Evolutionary conservation across 169 alveolate species (phyloP).

Genomic region (Neospora caninum): DNA sequence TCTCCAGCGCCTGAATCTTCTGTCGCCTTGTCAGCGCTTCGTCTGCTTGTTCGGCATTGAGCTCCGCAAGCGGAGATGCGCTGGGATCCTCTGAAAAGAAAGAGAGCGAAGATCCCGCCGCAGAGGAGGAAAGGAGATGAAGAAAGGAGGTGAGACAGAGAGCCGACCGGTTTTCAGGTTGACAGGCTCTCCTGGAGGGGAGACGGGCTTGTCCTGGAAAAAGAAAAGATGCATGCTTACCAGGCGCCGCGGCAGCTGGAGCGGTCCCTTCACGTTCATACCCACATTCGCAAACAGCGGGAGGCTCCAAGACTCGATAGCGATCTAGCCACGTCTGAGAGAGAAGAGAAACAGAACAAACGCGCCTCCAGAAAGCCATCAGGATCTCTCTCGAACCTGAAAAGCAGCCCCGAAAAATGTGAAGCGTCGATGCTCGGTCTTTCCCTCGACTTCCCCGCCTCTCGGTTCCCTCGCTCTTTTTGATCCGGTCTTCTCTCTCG

Average conservation of each 20-base stretch:
- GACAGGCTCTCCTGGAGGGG: too few relatives aligned
- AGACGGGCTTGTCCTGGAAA: too few relatives aligned
- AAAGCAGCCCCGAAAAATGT: too few relatives aligned
- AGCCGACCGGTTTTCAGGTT: too few relatives aligned
- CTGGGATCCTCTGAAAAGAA: neutral
- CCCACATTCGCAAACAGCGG: neutral
- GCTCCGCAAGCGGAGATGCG: neutral
- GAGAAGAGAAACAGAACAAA: neutral
- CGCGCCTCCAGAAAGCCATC: too few relatives aligned
- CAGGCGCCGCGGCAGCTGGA: too few relatives aligned
- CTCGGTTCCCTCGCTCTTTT: too few relatives aligned
- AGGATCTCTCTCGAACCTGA: too few relatives aligned
- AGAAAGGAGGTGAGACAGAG: neutral
- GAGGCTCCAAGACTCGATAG: conserved; percentile 2
- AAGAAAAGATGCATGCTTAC: too few relatives aligned
- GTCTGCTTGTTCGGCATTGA: neutral
- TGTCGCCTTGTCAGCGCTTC: neutral
- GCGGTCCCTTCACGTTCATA: neutral
- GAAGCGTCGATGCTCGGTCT: too few relatives aligned
- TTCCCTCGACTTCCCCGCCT: too few relatives aligned
- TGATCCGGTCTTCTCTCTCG: too few relatives aligned
- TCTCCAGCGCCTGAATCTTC: neutral
- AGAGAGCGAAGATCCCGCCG: neutral
- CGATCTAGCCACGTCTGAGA: conserved; percentile 14
- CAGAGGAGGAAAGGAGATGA: neutral